Evolutionary conservation across 1,139 yeast species (phyloP).

Genomic region (Lodderomyces metapsilosis): DNA sequence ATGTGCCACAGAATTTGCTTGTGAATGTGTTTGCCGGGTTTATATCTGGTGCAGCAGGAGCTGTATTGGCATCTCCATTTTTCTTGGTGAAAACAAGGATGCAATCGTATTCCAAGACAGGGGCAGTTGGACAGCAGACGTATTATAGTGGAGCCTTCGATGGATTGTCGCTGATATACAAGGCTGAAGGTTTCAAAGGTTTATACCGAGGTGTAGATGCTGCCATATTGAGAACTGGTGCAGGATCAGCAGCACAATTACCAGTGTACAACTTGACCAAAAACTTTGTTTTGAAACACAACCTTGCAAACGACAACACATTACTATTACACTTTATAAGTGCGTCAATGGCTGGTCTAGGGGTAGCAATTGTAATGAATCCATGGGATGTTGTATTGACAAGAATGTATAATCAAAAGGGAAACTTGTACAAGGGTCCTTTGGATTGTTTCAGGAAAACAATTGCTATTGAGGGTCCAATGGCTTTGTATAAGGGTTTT

Average conservation of each 20-base stretch:
- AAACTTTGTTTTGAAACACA: slow-evolving; percentile 46
- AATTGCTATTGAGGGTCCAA: slow-evolving; percentile 74
- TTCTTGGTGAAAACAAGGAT: slow-evolving; percentile 91
- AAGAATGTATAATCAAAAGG: slow-evolving; percentile 91
- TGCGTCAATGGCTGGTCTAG: slow-evolving; percentile 80
- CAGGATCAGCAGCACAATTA: slow-evolving; percentile 92
- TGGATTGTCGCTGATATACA: slow-evolving; percentile 63
- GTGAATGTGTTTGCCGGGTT: slow-evolving; percentile 83
- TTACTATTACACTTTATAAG: slow-evolving; percentile 71
- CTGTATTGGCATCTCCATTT: slow-evolving; percentile 85
- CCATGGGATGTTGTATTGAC: slow-evolving; percentile 97
- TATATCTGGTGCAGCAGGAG: slow-evolving; percentile 85
- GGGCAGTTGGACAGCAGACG: slow-evolving; percentile 87
- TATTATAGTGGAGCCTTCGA: slow-evolving; percentile 69
- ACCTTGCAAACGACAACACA: slow-evolving; percentile 58
- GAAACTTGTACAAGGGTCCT: slow-evolving; percentile 81
- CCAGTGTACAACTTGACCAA: slow-evolving; percentile 89
- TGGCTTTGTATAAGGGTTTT: slow-evolving; percentile 91
- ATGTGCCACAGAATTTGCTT: slow-evolving; percentile 56
- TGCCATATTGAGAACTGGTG: slow-evolving; percentile 90
- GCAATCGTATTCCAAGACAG: slow-evolving; percentile 75
- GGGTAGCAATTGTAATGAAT: slow-evolving; percentile 93
- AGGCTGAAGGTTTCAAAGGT: slow-evolving; percentile 73
- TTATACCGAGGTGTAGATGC: slow-evolving; percentile 92
- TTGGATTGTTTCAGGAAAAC: slow-evolving; percentile 87